These are phyloP conservation scores for Globisporangium yorkense DNA, from an alignment of 352 stramenopile species.

Conservation along the genomic window DNA sequence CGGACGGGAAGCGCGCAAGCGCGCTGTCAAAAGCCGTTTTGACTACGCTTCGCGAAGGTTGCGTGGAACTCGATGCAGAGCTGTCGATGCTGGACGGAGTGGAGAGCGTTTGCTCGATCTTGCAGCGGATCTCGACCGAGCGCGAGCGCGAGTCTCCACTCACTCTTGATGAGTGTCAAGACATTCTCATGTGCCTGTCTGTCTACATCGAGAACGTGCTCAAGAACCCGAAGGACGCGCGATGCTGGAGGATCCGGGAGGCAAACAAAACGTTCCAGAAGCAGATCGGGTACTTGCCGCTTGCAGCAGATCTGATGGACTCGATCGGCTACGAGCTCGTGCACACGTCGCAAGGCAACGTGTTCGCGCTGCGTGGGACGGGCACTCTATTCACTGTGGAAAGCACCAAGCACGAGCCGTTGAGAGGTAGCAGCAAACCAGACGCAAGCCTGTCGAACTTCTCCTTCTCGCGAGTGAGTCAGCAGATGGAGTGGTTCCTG, in stretches of 20 bases:
- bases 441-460: constrained; percentile 51
- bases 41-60: constrained; percentile 39
- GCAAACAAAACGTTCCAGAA: constrained; percentile 48
- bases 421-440: neutral
- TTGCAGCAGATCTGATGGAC: constrained; percentile 44
- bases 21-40: constrained; percentile 35
- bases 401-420: neutral
- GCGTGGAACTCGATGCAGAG: constrained; percentile 46
- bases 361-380: constrained; percentile 47
- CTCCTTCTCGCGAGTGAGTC: constrained; percentile 47
- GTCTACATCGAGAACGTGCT: constrained; percentile 56
- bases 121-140: constrained; percentile 36
- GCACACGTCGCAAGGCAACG: constrained; percentile 33
- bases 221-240: constrained; percentile 65
- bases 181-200: constrained; percentile 25
- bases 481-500: constrained; percentile 74
- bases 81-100: constrained; percentile 56
- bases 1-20: constrained; percentile 36
- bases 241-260: constrained; percentile 62
- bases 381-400: constrained; percentile 5
- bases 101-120: constrained; percentile 50
- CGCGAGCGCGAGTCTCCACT: constrained; percentile 21
- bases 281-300: constrained; percentile 55
- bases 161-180: constrained; percentile 39
- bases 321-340: constrained; percentile 51